These are phyloP conservation scores for Mortierella antarctica DNA, from an alignment of 192 early-diverging fungal genomes.

Conservation along the genomic window DNA sequence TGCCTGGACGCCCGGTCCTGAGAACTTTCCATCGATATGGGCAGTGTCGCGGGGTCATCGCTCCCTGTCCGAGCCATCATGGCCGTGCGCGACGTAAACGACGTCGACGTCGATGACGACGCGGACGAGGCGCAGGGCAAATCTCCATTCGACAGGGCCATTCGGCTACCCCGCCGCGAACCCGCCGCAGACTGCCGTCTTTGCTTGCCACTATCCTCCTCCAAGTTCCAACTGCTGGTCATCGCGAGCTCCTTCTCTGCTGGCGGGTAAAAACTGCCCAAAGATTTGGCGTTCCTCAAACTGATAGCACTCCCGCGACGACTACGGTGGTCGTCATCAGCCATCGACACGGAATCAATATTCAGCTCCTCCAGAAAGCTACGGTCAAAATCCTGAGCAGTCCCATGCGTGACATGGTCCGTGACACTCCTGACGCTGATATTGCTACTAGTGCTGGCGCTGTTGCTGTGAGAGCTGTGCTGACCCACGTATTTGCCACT, in stretches of 20 bases:
- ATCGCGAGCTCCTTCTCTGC: conserved; percentile 21
- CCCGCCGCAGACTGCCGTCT: too few relatives aligned
- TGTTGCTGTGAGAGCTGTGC: not conserved
- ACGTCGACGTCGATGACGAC: not conserved
- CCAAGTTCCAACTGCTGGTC: not conserved
- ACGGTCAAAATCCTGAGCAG: conserved; percentile 10
- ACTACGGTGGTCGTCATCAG: not conserved
- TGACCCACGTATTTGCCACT: conserved; percentile 40
- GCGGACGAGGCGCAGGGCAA: not conserved
- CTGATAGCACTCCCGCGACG: conserved; percentile 38
- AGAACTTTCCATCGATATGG: too few relatives aligned
- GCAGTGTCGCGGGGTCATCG: too few relatives aligned
- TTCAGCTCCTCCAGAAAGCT: conserved; percentile 13
- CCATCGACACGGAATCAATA: not conserved
- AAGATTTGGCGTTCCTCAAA: conserved; percentile 2
- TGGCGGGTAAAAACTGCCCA: conserved; percentile 9
- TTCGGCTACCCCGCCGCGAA: not conserved
- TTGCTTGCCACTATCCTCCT: not conserved
- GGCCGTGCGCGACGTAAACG: not conserved
- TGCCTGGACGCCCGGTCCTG: not conserved
- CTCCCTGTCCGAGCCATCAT: not conserved
- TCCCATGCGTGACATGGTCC: conserved; percentile 17
- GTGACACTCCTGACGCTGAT: not conserved
- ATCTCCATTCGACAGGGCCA: conserved; percentile 7
- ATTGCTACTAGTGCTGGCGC: conserved; percentile 9